Evolutionary conservation across 345 rosid species (phyloP).

Genomic region (Eucalyptus curtisii): DNA sequence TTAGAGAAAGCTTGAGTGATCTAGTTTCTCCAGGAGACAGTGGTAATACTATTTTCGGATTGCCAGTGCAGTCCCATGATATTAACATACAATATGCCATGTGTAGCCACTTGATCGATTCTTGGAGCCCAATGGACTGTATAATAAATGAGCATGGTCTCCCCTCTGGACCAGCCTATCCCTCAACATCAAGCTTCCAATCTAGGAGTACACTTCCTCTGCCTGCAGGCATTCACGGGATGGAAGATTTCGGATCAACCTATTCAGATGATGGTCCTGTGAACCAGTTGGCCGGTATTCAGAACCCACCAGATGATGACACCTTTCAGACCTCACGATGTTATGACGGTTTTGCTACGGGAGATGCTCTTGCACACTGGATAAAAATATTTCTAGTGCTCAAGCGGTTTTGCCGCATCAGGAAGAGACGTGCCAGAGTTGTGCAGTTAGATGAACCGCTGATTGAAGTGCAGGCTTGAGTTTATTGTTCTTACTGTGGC

Average conservation of each 20-base stretch:
- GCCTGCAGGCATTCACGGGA: not conserved
- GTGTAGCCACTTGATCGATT: fast-evolving
- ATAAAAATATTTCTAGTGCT: not conserved
- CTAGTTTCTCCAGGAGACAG: not conserved
- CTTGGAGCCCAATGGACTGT: fast-evolving
- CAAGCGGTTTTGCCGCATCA: not conserved
- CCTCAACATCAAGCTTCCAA: fast-evolving
- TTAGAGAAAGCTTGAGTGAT: not conserved
- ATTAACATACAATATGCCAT: fast-evolving
- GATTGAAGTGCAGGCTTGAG: not conserved
- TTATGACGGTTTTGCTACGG: fast-evolving
- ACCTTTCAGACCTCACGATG: not conserved
- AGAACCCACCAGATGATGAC: not conserved
- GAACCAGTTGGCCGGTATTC: fast-evolving
- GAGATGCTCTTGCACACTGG: not conserved
- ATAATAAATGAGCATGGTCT: fast-evolving
- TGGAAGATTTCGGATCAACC: fast-evolving
- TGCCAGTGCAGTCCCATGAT: not conserved
- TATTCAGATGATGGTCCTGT: not conserved
- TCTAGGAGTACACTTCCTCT: not conserved
- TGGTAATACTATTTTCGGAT: not conserved
- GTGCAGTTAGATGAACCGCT: not conserved
- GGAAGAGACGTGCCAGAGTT: not conserved
- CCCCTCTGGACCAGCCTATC: fast-evolving
- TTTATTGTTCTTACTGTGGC: not conserved